Evolutionary conservation across 768 basidiomycete genomes (phyloP).

Genomic region (Lactarius psammicola): DNA sequence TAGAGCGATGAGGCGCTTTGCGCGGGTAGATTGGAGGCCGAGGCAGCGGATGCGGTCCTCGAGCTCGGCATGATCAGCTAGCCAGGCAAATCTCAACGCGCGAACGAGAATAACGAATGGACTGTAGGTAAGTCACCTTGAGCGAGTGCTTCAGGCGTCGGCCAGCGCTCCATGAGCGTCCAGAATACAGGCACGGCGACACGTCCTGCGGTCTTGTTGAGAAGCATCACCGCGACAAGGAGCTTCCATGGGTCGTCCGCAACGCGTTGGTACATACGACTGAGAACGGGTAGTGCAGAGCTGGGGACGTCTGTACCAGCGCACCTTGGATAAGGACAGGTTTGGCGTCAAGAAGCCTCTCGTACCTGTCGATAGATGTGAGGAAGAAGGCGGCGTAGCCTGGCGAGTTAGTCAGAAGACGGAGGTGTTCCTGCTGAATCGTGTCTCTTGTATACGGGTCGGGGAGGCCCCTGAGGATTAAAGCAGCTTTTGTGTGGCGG

Average conservation of each 20-base stretch:
- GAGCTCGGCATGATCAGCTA: slow-evolving; percentile 48
- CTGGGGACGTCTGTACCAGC: neutral
- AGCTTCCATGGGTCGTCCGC: slow-evolving; percentile 66
- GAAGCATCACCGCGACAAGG: slow-evolving; percentile 60
- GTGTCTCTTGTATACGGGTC: neutral
- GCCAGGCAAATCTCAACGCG: neutral
- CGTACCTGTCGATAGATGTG: slow-evolving; percentile 17
- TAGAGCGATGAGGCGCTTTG: slow-evolving; percentile 53
- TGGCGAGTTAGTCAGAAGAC: slow-evolving; percentile 22
- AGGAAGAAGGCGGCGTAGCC: slow-evolving; percentile 26
- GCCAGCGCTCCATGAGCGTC: slow-evolving; percentile 55
- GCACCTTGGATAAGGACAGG: slow-evolving; percentile 36
- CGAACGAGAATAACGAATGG: neutral
- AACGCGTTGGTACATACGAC: too few species aligned
- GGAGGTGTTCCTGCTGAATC: slow-evolving; percentile 15
- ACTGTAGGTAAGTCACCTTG: slow-evolving; percentile 43
- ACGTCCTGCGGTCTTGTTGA: slow-evolving; percentile 69
- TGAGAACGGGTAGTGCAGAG: slow-evolving; percentile 30
- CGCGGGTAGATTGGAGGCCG: slow-evolving; percentile 58
- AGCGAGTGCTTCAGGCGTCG: slow-evolving; percentile 52
- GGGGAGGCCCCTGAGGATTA: neutral
- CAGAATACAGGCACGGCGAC: slow-evolving; percentile 65
- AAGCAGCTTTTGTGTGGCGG: neutral
- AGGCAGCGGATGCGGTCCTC: slow-evolving; percentile 48
- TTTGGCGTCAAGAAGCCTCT: slow-evolving; percentile 29